Base-by-base conservation (phyloP, 352 stramenopile species). In the Pythium scleroteichum region DNA sequence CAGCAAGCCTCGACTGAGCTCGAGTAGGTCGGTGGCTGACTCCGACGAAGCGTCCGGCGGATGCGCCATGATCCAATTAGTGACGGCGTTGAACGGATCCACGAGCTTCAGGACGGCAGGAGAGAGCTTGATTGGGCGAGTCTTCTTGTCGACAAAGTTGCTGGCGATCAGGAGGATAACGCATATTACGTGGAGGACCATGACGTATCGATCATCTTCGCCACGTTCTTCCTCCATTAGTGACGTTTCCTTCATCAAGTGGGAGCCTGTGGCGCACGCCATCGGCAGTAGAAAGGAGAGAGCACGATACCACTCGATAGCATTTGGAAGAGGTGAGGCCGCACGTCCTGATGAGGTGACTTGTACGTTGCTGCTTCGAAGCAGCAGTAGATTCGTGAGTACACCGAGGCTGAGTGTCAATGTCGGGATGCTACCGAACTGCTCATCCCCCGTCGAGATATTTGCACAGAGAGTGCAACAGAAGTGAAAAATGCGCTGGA, bases 351-450 rank as follows among this genome's bases (percentile, higher is more conserved):
- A 66, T 4, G 45, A 35, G 14, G 51, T 71, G 27, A 64, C 53
- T 26, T 69, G 56, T 10, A 57, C 64, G 32, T 64, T 69, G 50
- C 69, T 71, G n/a, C 78, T 80, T 29, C 78, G 74, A 57, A 88
- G 72, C 38, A 95, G 53, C 14, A 94, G 72, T 35, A 94, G 63
- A 59, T 94, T 95, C 53, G 93, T 79, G 20, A 90, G 71, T 39
- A 95, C 76, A 13, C 86, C 84, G 2, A 95, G 77, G 27, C 78
- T 84, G 3, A 95, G 58, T 2, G 82, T 94, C 51, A 95, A 58
- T 19, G 82, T 89, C 32, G 79, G 82, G 23, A 94, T 57, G 41
- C 71, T 78, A n/a, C 59, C 78, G 55, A 75, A 75, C 44, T 78
- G 69, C 14, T 72, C 70, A 20, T 74, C 69, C 35, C 76, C 75